Conservation (phyloP, 2,329 filamentous ascomycete genomes). For the Beauveria medogensis region DNA sequence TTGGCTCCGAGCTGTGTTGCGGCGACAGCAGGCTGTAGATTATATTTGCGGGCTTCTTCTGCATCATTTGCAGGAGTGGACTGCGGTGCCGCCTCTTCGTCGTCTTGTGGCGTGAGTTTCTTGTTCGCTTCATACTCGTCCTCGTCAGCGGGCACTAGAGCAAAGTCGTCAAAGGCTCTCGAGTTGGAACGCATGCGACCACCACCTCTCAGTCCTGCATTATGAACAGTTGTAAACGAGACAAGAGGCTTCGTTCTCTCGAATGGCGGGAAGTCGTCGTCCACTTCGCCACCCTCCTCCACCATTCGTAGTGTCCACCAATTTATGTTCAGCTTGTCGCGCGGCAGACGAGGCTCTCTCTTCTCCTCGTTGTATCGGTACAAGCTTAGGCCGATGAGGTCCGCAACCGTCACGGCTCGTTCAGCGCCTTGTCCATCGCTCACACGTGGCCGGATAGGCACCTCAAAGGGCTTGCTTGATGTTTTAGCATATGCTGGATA, state of each 20-base stretch:
- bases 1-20: slow-evolving; percentile 22
- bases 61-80: slow-evolving; percentile 5
- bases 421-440: slow-evolving; percentile 57
- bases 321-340: slow-evolving; percentile 67
- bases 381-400: slow-evolving; percentile 73
- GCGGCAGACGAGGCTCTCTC: slow-evolving; percentile 55
- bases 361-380: slow-evolving; percentile 75
- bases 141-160: slow-evolving; percentile 62
- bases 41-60: slow-evolving; percentile 19
- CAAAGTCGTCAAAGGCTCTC: slow-evolving; percentile 76
- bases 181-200: slow-evolving; percentile 57
- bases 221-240: slow-evolving; percentile 76
- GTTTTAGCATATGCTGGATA: slow-evolving; percentile 65
- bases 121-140: slow-evolving; percentile 64
- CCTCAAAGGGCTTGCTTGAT: slow-evolving; percentile 58
- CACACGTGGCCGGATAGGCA: slow-evolving; percentile 61
- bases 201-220: slow-evolving; percentile 61
- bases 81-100: slow-evolving; percentile 36
- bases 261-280: slow-evolving; percentile 76
- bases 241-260: slow-evolving; percentile 66
- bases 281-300: slow-evolving; percentile 74
- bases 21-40: slow-evolving; percentile 22
- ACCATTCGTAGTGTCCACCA: slow-evolving; percentile 79
- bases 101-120: slow-evolving; percentile 56
- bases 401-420: slow-evolving; percentile 61